Percentiles rank a stretch among this genome's conserved stretches.
These are phyloP conservation scores for Penicillium concentricum DNA, from an alignment of 2,329 filamentous ascomycete species.

Conservation along the genomic window DNA sequence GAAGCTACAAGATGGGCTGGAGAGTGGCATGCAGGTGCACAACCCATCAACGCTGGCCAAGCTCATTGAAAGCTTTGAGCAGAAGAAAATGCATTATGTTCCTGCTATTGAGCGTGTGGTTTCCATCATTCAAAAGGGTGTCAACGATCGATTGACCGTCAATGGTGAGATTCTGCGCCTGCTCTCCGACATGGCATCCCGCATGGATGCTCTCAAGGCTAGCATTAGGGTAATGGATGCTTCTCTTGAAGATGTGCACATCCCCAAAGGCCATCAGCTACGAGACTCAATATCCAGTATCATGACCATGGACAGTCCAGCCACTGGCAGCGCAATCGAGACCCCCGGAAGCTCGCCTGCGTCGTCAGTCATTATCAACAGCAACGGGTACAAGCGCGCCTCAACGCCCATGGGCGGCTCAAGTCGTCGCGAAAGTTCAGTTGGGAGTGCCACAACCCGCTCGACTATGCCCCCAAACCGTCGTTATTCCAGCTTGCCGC, in stretches of 20 bases:
- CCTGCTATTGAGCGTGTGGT: slow-evolving; percentile 89
- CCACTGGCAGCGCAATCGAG: slow-evolving; percentile 66
- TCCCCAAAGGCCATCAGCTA: slow-evolving; percentile 67
- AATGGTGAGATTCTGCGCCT: slow-evolving; percentile 92
- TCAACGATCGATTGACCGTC: slow-evolving; percentile 90
- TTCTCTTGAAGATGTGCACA: slow-evolving; percentile 67
- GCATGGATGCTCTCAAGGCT: slow-evolving; percentile 73
- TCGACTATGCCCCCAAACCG: slow-evolving; percentile 41
- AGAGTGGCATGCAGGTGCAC: slow-evolving; percentile 70
- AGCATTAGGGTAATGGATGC: slow-evolving; percentile 76
- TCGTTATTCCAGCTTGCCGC: slow-evolving; percentile 51
- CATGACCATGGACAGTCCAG: slow-evolving; percentile 76
- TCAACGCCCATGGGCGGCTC: slow-evolving; percentile 47
- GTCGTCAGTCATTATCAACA: slow-evolving; percentile 60
- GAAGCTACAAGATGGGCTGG: slow-evolving; percentile 78
- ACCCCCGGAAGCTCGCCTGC: slow-evolving; percentile 71
- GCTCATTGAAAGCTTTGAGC: slow-evolving; percentile 89
- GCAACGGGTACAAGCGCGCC: slow-evolving; percentile 50
- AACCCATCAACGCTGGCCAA: slow-evolving; percentile 70
- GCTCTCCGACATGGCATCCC: slow-evolving; percentile 79
- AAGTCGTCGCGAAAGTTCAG: slow-evolving; percentile 50
- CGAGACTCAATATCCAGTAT: slow-evolving; percentile 93
- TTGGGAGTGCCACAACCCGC: slow-evolving; percentile 41
- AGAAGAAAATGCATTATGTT: slow-evolving; percentile 90
- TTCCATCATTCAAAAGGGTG: slow-evolving; percentile 91